These are phyloP conservation scores for Mortierella antarctica DNA, from an alignment of 192 early-diverging fungal genomes.

Conservation along the genomic window DNA sequence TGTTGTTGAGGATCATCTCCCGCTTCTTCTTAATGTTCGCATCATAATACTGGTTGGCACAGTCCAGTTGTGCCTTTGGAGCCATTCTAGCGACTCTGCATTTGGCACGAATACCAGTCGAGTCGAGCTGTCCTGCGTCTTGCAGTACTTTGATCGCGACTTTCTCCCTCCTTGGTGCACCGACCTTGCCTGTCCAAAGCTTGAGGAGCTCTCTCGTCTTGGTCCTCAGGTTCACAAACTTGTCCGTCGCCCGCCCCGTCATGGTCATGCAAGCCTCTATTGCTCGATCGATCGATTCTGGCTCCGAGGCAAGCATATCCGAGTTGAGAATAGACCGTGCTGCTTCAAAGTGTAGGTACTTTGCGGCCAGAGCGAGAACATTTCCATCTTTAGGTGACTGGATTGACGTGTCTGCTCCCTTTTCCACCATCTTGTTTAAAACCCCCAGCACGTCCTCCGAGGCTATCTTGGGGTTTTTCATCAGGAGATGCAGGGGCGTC, in stretches of 20 bases:
- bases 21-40: slow-evolving; percentile 37
- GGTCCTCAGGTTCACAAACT: slow-evolving; percentile 49
- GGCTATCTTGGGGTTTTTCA: slow-evolving; percentile 95
- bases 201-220: slow-evolving; percentile 49
- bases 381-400: slow-evolving; percentile 33
- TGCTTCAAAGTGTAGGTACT: slow-evolving; percentile 49
- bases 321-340: slow-evolving; percentile 21
- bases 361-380: slow-evolving; percentile 43
- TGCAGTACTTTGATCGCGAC: slow-evolving; percentile 22
- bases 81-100: slow-evolving; percentile 14
- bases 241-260: slow-evolving; percentile 49
- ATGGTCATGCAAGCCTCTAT: slow-evolving; percentile 51
- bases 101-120: slow-evolving; percentile 18
- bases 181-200: slow-evolving; percentile 41
- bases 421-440: slow-evolving; percentile 31
- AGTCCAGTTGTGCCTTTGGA: slow-evolving; percentile 24
- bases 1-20: slow-evolving; percentile 17
- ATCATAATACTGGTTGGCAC: slow-evolving; percentile 43
- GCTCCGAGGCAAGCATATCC: slow-evolving; percentile 36
- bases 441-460: slow-evolving; percentile 68
- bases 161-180: slow-evolving; percentile 37
- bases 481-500: slow-evolving; percentile 69
- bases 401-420: slow-evolving; percentile 44
- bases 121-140: slow-evolving; percentile 40
- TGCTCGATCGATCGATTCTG: slow-evolving; percentile 46